phyloP scores from a whole-genome alignment of 805 yeast genomes.

The Wickerhamomyces tratensis region DNA sequence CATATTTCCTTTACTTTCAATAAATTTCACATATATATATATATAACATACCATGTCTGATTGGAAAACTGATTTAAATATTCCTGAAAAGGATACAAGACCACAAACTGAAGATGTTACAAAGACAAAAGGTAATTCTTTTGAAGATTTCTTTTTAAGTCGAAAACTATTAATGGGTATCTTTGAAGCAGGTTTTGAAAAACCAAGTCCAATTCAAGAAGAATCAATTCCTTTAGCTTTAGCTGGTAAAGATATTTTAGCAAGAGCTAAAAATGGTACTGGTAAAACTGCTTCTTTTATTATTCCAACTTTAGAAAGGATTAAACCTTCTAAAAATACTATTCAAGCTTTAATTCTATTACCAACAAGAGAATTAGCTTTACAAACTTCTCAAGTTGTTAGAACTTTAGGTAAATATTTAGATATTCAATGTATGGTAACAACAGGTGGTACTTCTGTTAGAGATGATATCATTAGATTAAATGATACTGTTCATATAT shows the following conservation, averaged over 20 bases:
- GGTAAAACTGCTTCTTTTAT: constrained; percentile 98
- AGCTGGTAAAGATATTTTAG: constrained; percentile 91
- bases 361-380: constrained; percentile 96
- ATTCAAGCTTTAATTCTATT: constrained; percentile 90
- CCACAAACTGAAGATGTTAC: constrained; percentile 96
- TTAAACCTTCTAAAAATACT: constrained; percentile 74
- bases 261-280: constrained; percentile 97
- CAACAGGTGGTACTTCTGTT: constrained; percentile 95
- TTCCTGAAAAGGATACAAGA: constrained; percentile 83
- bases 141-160: constrained; percentile 86
- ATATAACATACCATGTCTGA: constrained; percentile 25
- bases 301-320: constrained; percentile 84
- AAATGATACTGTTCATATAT: constrained; percentile 84
- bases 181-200: constrained; percentile 97
- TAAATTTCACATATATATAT: no score
- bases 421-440: constrained; percentile 89
- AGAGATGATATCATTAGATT: constrained; percentile 92
- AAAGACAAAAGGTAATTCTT: constrained; percentile 80
- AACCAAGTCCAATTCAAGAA: constrained; percentile 96
- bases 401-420: constrained; percentile 92
- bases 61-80: constrained; percentile 68
- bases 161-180: constrained; percentile 96
- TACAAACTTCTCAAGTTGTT: constrained; percentile 96
- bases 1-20: no score
- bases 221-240: constrained; percentile 94